Evolutionary conservation across 2,329 filamentous ascomycete species (phyloP).

Genomic region (Fusarium protoensiforme): DNA sequence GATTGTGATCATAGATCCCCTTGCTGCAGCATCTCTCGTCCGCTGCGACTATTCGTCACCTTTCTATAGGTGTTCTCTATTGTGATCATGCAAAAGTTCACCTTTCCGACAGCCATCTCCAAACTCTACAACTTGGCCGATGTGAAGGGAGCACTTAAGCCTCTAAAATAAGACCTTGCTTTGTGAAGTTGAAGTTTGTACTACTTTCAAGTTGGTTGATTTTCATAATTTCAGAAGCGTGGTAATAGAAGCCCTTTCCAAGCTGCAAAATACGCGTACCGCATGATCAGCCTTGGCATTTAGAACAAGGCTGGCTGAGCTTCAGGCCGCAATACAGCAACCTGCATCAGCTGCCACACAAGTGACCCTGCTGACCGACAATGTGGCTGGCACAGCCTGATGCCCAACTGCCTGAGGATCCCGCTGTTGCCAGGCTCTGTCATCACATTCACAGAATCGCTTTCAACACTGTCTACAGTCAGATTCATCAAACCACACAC

Average conservation of each 20-base stretch:
- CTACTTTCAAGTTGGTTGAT: background rate
- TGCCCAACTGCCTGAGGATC: background rate
- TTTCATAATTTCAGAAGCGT: too few species aligned
- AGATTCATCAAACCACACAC: background rate
- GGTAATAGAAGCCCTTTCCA: background rate
- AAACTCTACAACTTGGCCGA: background rate
- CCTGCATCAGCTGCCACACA: background rate
- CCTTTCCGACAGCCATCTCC: background rate
- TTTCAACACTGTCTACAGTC: background rate
- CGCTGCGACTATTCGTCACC: too few species aligned
- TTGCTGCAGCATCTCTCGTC: too few species aligned
- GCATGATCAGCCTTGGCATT: background rate
- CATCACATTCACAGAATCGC: background rate
- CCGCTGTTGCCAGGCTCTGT: background rate
- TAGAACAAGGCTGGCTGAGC: background rate
- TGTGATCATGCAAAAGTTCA: too few species aligned
- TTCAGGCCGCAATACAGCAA: background rate
- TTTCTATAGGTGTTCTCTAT: too few species aligned
- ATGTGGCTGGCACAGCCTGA: background rate
- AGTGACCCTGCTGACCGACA: background rate
- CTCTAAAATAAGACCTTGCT: background rate
- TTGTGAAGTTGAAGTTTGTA: background rate
- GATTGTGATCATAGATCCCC: too few species aligned
- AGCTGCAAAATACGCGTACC: background rate
- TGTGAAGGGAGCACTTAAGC: background rate